Conservation (phyloP, 805 yeast genomes). For the Nakazawaea peltata region DNA sequence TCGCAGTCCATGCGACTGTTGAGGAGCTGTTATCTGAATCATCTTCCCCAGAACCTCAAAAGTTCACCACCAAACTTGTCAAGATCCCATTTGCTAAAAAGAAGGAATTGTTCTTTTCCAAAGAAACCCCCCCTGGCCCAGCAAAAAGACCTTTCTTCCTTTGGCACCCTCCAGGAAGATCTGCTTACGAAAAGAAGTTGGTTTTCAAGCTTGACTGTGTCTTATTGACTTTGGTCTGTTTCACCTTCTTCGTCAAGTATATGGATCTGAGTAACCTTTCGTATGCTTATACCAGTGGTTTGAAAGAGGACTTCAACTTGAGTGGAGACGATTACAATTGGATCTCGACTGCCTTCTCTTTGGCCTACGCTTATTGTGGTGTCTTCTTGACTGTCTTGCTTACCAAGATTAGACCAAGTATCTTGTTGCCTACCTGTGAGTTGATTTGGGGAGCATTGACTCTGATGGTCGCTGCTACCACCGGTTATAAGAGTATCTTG, state of each 20-base stretch:
- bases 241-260: slow-evolving; percentile 42
- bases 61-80: not conserved
- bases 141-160: not conserved
- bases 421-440: slow-evolving; percentile 16
- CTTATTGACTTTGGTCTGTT: slow-evolving; percentile 31
- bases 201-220: slow-evolving; percentile 9
- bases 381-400: slow-evolving; percentile 8
- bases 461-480: slow-evolving; percentile 17
- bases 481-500: slow-evolving; percentile 36
- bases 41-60: not conserved
- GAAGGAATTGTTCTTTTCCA: slow-evolving; percentile 1
- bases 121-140: not conserved
- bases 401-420: slow-evolving; percentile 9
- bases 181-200: slow-evolving; percentile 3
- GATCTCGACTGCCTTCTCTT: slow-evolving; percentile 16
- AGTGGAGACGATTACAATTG: slow-evolving; percentile 20
- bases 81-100: slow-evolving; percentile 3
- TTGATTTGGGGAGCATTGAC: slow-evolving; percentile 22
- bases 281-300: slow-evolving; percentile 61
- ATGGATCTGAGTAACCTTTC: slow-evolving; percentile 48
- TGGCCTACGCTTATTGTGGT: slow-evolving; percentile 14
- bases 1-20: too few species aligned
- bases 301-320: slow-evolving; percentile 39
- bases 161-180: slow-evolving; percentile 6
- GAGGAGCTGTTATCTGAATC: too few species aligned